A percentile compares a stretch with the other conserved stretches of the same genome.
These are phyloP conservation scores for Golubevia sp. DNA, from an alignment of 1,284 basidiomycete genomes.

Conservation along the genomic window DNA sequence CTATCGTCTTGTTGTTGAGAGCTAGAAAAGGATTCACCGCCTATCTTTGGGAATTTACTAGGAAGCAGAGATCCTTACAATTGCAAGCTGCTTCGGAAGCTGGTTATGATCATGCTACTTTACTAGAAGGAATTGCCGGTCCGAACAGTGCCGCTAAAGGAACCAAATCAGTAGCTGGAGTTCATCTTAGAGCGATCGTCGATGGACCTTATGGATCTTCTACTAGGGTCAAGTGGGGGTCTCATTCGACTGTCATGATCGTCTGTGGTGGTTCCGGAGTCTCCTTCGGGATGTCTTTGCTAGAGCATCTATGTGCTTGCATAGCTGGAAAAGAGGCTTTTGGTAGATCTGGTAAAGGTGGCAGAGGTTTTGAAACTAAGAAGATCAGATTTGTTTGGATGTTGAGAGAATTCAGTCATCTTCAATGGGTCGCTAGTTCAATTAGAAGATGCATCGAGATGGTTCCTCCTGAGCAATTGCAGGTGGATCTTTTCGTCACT, in stretches of 20 bases:
- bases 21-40: conserved; percentile 77
- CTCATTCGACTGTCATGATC: conserved; percentile 70
- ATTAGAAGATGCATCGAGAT: conserved; percentile 73
- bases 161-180: conserved; percentile 60
- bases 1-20: conserved; percentile 76
- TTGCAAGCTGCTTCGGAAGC: neutral
- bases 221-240: conserved; percentile 71
- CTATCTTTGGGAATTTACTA: conserved; percentile 71
- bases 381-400: conserved; percentile 83
- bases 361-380: conserved; percentile 65
- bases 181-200: conserved; percentile 71
- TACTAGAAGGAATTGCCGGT: too few relatives aligned
- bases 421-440: conserved; percentile 78
- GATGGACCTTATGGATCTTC: conserved; percentile 82
- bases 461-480: conserved; percentile 69
- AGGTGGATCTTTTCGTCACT: conserved; percentile 77
- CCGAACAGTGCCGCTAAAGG: too few relatives aligned
- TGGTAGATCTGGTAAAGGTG: conserved; percentile 42
- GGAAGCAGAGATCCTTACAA: conserved; percentile 6
- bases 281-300: conserved; percentile 74
- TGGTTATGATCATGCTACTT: neutral
- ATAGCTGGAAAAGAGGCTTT: conserved; percentile 63
- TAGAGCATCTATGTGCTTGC: conserved; percentile 73
- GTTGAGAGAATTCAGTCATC: conserved; percentile 79
- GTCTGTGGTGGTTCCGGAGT: conserved; percentile 81